phyloP scores from a whole-genome alignment of 768 basidiomycete species.

The Pholiota microspora region DNA sequence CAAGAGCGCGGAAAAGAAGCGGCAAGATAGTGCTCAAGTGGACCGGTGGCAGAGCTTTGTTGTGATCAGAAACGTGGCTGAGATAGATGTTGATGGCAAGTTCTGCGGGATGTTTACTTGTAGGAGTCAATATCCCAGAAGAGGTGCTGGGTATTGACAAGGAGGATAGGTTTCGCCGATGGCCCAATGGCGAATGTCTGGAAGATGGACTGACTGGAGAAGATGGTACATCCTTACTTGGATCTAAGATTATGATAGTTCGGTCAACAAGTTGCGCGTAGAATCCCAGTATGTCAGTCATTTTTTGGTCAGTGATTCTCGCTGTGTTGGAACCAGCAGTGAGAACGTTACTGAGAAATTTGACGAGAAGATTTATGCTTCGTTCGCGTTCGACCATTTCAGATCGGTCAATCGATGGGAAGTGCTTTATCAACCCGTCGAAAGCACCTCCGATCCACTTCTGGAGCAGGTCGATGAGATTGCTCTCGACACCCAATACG shows the following conservation, averaged over 20 bases:
- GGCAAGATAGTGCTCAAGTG: conserved; percentile 61
- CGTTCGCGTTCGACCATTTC: conserved; percentile 62
- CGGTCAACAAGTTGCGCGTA: conserved; percentile 59
- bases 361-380: conserved; percentile 57
- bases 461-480: conserved; percentile 53
- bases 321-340: conserved; percentile 52
- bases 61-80: conserved; percentile 56
- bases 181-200: conserved; percentile 31
- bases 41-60: conserved; percentile 55
- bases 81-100: conserved; percentile 64
- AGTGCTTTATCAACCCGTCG: conserved; percentile 39
- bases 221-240: conserved; percentile 34
- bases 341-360: conserved; percentile 52
- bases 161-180: conserved; percentile 64
- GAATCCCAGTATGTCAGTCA: conserved; percentile 56
- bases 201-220: conserved; percentile 26
- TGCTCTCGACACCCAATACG: conserved; percentile 61
- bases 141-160: conserved; percentile 35
- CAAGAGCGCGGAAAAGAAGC: conserved; percentile 68
- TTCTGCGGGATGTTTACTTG: conserved; percentile 54
- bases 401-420: conserved; percentile 31
- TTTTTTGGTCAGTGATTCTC: conserved; percentile 57
- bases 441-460: conserved; percentile 70
- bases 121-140: conserved; percentile 28
- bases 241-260: conserved; percentile 39